Conservation (phyloP, 2,329 filamentous ascomycete genomes). For the Furcasterigmium sp. region DNA sequence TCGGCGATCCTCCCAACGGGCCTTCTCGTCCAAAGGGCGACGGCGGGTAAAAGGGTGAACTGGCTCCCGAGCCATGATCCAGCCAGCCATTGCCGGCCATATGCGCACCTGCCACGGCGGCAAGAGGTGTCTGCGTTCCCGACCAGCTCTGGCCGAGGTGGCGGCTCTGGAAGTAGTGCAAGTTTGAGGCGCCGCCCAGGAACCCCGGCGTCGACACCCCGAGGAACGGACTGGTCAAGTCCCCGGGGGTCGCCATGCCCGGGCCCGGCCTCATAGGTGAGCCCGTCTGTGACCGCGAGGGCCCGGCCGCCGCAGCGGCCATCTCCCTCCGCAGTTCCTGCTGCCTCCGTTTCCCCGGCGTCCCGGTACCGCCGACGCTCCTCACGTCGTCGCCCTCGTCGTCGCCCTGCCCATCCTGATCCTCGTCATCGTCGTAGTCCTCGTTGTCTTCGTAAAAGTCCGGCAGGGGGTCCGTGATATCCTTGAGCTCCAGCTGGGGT, state of each 20-base stretch:
- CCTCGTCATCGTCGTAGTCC: slow-evolving; percentile 44
- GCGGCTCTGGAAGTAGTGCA: slow-evolving; percentile 80
- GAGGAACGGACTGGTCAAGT: slow-evolving; percentile 51
- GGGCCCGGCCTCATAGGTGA: slow-evolving; percentile 11
- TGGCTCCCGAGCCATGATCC: slow-evolving; percentile 17
- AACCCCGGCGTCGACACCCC: slow-evolving; percentile 58
- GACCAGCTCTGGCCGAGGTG: slow-evolving; percentile 67
- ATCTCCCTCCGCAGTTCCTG: slow-evolving; percentile 9
- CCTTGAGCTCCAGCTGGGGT: slow-evolving; percentile 87
- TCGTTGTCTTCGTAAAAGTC: slow-evolving; percentile 91
- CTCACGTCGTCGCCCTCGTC: slow-evolving; percentile 27
- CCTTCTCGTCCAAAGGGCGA: background rate
- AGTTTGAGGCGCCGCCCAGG: slow-evolving; percentile 67
- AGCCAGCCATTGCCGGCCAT: slow-evolving; percentile 20
- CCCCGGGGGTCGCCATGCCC: slow-evolving; percentile 16
- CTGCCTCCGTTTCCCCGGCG: slow-evolving; percentile 3
- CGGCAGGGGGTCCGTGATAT: slow-evolving; percentile 89
- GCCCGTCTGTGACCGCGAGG: slow-evolving; percentile 34
- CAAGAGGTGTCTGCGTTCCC: slow-evolving; percentile 73
- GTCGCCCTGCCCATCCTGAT: slow-evolving; percentile 25
- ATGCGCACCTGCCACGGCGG: slow-evolving; percentile 68
- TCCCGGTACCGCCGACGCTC: slow-evolving; percentile 10
- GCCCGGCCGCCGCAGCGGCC: slow-evolving; percentile 13
- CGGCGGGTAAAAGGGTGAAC: background rate
- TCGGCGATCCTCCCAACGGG: slow-evolving; percentile 13